A percentile compares a stretch with the other conserved stretches of the same genome.
phyloP scores from a whole-genome alignment of 148 eudicot species.

The Mesembryanthemum crystallinum region DNA sequence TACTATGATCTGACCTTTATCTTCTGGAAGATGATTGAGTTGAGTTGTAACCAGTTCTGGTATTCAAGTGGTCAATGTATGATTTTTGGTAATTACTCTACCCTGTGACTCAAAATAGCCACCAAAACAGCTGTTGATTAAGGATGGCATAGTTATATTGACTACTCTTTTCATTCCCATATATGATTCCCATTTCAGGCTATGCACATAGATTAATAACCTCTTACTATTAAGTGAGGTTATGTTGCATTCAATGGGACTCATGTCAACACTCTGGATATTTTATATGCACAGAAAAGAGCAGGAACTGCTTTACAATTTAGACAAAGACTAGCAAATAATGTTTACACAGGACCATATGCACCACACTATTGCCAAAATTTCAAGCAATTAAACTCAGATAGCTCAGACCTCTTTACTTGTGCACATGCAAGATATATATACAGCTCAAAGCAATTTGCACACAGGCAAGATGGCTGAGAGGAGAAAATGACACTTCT shows the following conservation, averaged over 20 bases:
- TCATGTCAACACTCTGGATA: background rate
- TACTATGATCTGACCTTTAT: background rate
- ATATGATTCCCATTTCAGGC: too few relatives aligned
- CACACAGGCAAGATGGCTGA: conserved; percentile 12
- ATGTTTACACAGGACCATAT: background rate
- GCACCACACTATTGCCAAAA: conserved; percentile 11
- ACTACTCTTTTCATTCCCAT: too few relatives aligned
- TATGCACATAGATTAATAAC: too few relatives aligned
- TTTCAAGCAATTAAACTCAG: background rate
- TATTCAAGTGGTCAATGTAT: too few relatives aligned
- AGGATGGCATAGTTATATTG: too few relatives aligned
- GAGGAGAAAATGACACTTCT: conserved; percentile 6
- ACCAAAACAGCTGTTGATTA: too few relatives aligned
- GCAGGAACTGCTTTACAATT: background rate
- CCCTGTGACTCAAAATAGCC: too few relatives aligned
- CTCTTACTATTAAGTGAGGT: too few relatives aligned
- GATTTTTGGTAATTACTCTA: too few relatives aligned
- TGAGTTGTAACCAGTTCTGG: too few relatives aligned
- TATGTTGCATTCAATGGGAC: too few relatives aligned
- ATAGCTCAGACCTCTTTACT: conserved; percentile 15
- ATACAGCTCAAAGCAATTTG: conserved; percentile 25
- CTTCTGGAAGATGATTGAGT: background rate
- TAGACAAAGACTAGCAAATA: background rate
- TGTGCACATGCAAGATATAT: conserved; percentile 15
- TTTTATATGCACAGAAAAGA: background rate